Percentiles rank a stretch among this genome's conserved stretches.
phyloP scores from a whole-genome alignment of 257 asterid genomes.

The Capsicum baccatum region DNA sequence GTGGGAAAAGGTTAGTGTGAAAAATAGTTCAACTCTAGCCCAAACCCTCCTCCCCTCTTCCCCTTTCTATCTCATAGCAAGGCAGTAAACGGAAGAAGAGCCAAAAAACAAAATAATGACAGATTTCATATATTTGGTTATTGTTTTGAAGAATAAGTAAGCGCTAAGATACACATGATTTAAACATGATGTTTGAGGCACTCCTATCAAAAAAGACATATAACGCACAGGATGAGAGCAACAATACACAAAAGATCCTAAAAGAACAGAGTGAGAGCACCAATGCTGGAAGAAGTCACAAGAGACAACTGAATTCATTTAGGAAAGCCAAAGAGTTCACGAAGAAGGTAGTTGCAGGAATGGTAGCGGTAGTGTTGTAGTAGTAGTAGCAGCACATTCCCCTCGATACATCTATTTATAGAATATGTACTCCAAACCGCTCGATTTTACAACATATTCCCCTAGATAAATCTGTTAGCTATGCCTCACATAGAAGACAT shows the following conservation, averaged over 20 bases:
- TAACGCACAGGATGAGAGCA: background rate
- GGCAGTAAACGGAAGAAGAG: background rate
- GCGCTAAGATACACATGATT: background rate
- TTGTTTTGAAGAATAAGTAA: background rate
- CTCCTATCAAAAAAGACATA: background rate
- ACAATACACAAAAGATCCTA: background rate
- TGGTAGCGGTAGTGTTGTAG: background rate
- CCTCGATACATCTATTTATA: background rate
- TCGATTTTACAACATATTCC: background rate
- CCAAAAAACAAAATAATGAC: constrained; percentile 1
- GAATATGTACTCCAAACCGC: constrained; percentile 12
- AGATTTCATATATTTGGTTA: background rate
- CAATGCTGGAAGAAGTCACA: background rate
- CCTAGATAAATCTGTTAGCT: constrained; percentile 10
- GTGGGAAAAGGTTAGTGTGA: background rate
- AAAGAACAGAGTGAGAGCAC: background rate
- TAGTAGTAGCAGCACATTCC: background rate
- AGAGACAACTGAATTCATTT: background rate
- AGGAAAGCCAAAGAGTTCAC: constrained; percentile 5
- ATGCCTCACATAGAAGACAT: constrained; percentile 21
- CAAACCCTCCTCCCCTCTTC: background rate
- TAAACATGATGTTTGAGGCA: constrained; percentile 4
- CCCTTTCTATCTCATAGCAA: background rate
- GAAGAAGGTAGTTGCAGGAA: background rate
- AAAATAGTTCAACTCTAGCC: background rate